Evolutionary conservation across 345 rosid genomes (phyloP), one percentile per base, ranked within the genome.

Genomic region (Toxicodendron radicans): DNA sequence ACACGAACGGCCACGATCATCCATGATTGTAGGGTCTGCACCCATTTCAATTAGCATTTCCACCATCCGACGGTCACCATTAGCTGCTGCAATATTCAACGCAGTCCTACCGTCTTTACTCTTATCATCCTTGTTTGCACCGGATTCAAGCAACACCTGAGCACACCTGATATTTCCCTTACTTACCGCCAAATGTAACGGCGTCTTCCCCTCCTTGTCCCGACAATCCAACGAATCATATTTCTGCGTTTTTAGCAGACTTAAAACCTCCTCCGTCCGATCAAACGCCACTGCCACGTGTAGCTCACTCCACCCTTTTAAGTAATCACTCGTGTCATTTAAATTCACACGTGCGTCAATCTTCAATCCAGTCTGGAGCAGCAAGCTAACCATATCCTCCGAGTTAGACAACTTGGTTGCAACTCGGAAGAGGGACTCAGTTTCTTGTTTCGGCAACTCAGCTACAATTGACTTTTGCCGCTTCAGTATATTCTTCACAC

Each of bases 1-100:
- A 1, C 83, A 78, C 30, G 90, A 80, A 73, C 85, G 82, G 85
- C 84, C 87, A 70, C 82, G 81, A 83, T 78, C 79, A 57, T 86
- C 88, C 8, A 0, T 10, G 64, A 78, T 64, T 0, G 67, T 78
- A 79, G 85, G 87, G 78, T 86, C 85, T 2, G 87, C 83, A 21
- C 79, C 87, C 66, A 71, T 21, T n/a, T 79, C 78, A 12, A 83
- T 68, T 41, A 83, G 66, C 84, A 76, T 73, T 74, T 83, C 81
- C 18, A 61, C 87, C 89, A 83, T 86, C 75, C 6, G 53, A 57
- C 78, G 84, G 85, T 86, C 82, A 14, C 85, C 85, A 54, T 73
- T 82, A 4, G 81, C 81, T 46, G 76, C 83, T 10, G 87, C 87
- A 30, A 53, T 80, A 35, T 63, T 5, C 76, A 84, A 49, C 10